Evolutionary conservation across 768 basidiomycete species (phyloP), one percentile per base, ranked within the genome.

Genomic region (Boletus pseudopeckii): DNA sequence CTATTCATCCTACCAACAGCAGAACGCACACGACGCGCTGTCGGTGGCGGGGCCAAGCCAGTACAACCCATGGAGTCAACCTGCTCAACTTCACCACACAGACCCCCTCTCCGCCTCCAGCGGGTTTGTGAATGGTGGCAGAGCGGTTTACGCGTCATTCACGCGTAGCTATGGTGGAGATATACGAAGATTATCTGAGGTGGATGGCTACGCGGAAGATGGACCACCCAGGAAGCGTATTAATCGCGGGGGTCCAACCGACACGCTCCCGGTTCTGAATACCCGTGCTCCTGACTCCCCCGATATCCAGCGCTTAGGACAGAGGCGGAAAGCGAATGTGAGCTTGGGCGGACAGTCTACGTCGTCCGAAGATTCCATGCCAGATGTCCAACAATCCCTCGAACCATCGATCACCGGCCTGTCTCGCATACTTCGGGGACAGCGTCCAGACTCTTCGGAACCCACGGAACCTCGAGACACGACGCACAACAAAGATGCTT

Each of bases 181-280:
- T 56, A 68, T 73, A 33, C 72, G 74, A 50, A 68, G 72, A 48
- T 57, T 70, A 38, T 73, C 72, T 17, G 69, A 72, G 43, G 67
- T 73, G 47, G 77, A 80, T 36, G 71, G 62, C 49, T 55, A 64
- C 40, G 64, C 51, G 54, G 80, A 84, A 20, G 80, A 80, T 15
- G 86, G 82, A 14, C 86, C 83, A 37, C 88, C 88, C 46, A 82
- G 84, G 54, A 91, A 91, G 73, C 82, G 82, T 60, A 63, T 82
- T 38, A 84, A 89, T 65, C 75, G 74, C 55, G 84, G 84, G 28
- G 68, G 71, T 46, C 69, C 72, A 24, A 54, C 71, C 40, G 72
- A 75, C 64, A 54, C 71, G 50, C 68, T 68, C 34, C 61, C 59
- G 22, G 56, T 64, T 30, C 44, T 56, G 24, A 53, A 53, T 48